Evolutionary conservation across 169 alveolate species (phyloP).

Genomic region (Babesia gibsoni): DNA sequence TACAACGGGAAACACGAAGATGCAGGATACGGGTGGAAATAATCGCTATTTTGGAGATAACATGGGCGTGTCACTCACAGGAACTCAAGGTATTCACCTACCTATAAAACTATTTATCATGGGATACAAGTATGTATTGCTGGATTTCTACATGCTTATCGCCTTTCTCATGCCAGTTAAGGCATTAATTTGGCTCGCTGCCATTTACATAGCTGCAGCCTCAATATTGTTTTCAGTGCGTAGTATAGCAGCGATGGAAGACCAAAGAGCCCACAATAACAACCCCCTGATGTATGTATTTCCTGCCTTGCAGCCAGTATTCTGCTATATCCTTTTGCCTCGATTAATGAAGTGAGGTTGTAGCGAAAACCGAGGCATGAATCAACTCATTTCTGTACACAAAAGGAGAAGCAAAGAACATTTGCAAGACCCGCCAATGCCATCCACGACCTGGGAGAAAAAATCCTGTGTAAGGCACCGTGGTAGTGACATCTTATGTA

Average conservation of each 20-base stretch:
- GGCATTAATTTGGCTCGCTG: background rate
- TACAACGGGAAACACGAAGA: background rate
- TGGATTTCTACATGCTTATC: slow-evolving; percentile 36
- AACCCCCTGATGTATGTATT: slow-evolving; percentile 45
- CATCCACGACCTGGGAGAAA: slow-evolving; percentile 40
- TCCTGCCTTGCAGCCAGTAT: slow-evolving; percentile 57
- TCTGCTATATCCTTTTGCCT: slow-evolving; percentile 53
- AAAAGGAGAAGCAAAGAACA: no score
- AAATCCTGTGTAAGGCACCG: slow-evolving; percentile 49
- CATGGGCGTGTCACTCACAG: slow-evolving; percentile 6
- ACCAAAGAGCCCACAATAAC: background rate
- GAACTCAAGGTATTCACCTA: background rate
- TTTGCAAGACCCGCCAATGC: no score
- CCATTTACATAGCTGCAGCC: slow-evolving; percentile 19
- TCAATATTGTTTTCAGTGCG: slow-evolving; percentile 42
- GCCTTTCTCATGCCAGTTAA: slow-evolving; percentile 14
- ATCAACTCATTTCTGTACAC: no score
- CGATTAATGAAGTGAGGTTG: no score
- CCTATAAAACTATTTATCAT: slow-evolving; percentile 36
- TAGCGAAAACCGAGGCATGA: no score
- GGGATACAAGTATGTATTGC: slow-evolving; percentile 57
- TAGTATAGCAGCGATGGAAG: slow-evolving; percentile 33
- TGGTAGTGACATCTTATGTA: slow-evolving; percentile 50
- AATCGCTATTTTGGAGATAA: slow-evolving; percentile 22
- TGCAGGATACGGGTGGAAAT: background rate